A percentile compares a stretch with the other conserved stretches of the same genome.
Evolutionary conservation across 2,329 filamentous ascomycete genomes (phyloP).

Genomic region (Claviceps sp.): DNA sequence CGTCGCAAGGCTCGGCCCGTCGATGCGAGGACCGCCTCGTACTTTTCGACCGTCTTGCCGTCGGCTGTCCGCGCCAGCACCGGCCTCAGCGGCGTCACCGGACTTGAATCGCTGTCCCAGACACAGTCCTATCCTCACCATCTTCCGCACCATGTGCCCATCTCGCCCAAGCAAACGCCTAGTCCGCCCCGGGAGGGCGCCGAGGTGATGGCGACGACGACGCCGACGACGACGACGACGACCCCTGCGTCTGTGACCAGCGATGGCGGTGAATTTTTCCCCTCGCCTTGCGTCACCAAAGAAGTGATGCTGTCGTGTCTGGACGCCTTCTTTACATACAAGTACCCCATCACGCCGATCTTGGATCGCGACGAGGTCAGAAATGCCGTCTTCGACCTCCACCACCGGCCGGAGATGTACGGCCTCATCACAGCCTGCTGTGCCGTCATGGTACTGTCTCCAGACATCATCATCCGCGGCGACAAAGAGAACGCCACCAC

Average conservation of each 20-base stretch:
- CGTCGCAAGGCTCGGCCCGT: slow-evolving; percentile 3
- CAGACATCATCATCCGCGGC: slow-evolving; percentile 12
- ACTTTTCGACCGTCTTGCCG: slow-evolving; percentile 3
- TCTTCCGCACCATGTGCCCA: not conserved
- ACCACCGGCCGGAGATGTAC: slow-evolving; percentile 12
- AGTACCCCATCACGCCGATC: slow-evolving; percentile 21
- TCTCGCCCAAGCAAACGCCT: not conserved
- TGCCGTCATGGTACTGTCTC: slow-evolving; percentile 15
- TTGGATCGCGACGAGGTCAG: slow-evolving; percentile 12
- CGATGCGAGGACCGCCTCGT: not conserved
- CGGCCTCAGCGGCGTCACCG: not conserved
- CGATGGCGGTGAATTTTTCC: slow-evolving; percentile 2
- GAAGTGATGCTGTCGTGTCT: slow-evolving; percentile 14
- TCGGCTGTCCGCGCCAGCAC: not conserved
- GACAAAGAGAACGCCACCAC: not conserved
- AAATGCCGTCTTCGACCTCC: slow-evolving; percentile 6
- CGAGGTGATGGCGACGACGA: not conserved
- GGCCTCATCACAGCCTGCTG: slow-evolving; percentile 16
- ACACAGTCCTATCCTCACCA: not conserved
- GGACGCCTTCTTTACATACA: slow-evolving; percentile 20
- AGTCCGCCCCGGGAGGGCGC: not conserved
- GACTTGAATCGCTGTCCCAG: too few relatives aligned
- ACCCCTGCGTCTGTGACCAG: slow-evolving; percentile 4
- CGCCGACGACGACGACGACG: too few relatives aligned
- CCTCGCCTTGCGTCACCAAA: slow-evolving; percentile 1